These are phyloP conservation scores for Lycium ferocissimum DNA, from an alignment of 257 asterid species.

Conservation along the genomic window DNA sequence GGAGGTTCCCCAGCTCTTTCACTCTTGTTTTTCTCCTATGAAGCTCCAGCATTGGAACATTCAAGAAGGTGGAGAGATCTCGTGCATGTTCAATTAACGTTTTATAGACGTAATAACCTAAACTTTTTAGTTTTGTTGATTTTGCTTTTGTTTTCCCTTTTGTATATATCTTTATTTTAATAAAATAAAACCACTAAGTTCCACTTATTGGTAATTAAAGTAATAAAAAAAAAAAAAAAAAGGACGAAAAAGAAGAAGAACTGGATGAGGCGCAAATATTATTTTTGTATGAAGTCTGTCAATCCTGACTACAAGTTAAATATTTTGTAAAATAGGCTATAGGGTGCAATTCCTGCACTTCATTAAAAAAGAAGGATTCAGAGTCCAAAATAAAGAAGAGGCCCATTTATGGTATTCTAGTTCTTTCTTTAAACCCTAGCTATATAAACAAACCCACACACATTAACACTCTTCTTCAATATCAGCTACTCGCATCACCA, in stretches of 20 bases:
- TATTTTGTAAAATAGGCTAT: not conserved
- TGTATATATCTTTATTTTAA: too few relatives aligned
- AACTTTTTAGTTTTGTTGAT: too few relatives aligned
- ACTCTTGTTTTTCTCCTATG: too few relatives aligned
- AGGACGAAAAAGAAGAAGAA: not conserved
- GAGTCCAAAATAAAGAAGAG: not conserved
- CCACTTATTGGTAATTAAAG: too few relatives aligned
- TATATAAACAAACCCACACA: constrained; percentile 9
- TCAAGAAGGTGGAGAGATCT: too few relatives aligned
- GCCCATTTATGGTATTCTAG: not conserved
- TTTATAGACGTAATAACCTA: too few relatives aligned
- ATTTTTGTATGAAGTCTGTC: not conserved
- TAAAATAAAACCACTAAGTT: too few relatives aligned
- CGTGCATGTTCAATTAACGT: too few relatives aligned
- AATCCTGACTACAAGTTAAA: not conserved
- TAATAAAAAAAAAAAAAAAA: too few relatives aligned
- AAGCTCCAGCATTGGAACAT: too few relatives aligned
- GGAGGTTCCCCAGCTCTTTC: too few relatives aligned
- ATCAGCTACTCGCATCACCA: not conserved
- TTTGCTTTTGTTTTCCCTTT: too few relatives aligned
- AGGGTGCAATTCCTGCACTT: not conserved
- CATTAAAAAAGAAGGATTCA: not conserved
- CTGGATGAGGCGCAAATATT: not conserved
- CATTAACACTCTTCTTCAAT: not conserved
- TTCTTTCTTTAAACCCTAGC: constrained; percentile 15